Base-by-base conservation (phyloP, 1,284 basidiomycete species). In the Naganishia sp. region DNA sequence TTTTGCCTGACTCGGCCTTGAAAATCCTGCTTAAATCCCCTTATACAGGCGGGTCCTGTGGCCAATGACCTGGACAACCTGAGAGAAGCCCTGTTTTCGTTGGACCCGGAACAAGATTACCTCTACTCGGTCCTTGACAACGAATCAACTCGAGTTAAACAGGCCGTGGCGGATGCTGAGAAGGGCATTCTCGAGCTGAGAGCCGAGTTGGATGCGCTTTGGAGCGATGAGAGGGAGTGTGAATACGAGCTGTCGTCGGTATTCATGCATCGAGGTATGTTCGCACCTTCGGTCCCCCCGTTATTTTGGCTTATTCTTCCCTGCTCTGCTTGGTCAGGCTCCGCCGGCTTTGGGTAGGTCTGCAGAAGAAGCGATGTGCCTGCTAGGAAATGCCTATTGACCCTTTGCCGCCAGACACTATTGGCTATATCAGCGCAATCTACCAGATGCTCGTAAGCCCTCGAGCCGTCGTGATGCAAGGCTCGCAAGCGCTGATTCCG, bases 191-290 rank as follows among this genome's bases (percentile, higher is more conserved):
- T 80, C 10, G 74, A 74, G 50, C 82, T 91, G 70, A 93, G 92
- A 77, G 78, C 81, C 15, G 84, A 88, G 65, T 80, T 96, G 54
- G 90, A 94, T 71, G 79, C 79, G 2, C 74, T 94, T 9, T 99
- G 96, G 96, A 80, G 80, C 48, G 86, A 86, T 70, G 86, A 87
- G 63, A 82, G 63, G 7, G 81, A 85, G 33, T 86, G 86, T 28
- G 87, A 89, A 60, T 99, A 98, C 76, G 91, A 95, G 74, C 84
- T 99, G 48, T 93, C 92, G 0, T 91, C 92, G 15, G 94, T 98
- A 15, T 99, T 98, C 80, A 91, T 98, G 73, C 95, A 99, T 79
- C 88, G 95, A 46, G 55, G 44, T 36, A 2, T 21, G 55, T 53
- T 10, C 6, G 43, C 1, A 23, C 7, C 13, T 10, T 23, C 28